phyloP scores from a whole-genome alignment of 768 basidiomycete genomes.

The Panellus pusillus region DNA sequence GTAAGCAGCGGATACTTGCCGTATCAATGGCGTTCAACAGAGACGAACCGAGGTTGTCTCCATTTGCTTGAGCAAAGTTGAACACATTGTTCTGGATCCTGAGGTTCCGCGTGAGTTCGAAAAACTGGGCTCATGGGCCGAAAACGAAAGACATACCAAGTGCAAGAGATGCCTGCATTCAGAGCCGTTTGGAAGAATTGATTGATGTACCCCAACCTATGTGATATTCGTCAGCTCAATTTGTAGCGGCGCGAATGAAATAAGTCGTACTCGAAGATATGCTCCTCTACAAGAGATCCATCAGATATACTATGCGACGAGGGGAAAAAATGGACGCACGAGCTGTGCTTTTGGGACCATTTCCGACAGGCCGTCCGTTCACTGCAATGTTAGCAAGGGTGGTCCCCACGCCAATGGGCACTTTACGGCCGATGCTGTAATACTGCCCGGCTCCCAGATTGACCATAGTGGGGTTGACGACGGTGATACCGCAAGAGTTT shows the following conservation, averaged over 20 bases:
- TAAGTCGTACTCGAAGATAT: conserved; percentile 3
- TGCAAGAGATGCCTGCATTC: background rate
- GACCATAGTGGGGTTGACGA: background rate
- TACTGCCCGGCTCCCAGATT: background rate
- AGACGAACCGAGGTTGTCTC: background rate
- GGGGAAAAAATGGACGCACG: background rate
- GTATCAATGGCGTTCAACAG: background rate
- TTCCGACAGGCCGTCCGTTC: background rate
- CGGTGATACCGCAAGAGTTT: background rate
- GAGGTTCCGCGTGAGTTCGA: too few species aligned
- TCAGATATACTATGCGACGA: background rate
- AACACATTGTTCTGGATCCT: background rate
- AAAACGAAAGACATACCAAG: background rate
- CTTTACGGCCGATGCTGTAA: background rate
- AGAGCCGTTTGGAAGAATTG: background rate
- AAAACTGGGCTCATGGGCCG: background rate
- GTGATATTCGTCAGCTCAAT: background rate
- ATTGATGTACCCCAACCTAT: background rate
- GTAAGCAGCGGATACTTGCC: background rate
- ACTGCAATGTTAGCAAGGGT: background rate
- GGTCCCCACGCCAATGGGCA: background rate
- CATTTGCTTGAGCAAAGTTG: background rate
- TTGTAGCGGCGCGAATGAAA: too few species aligned
- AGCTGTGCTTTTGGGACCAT: background rate
- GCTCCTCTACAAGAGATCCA: background rate